Evolutionary conservation across 208 protist genomes (phyloP).

Genomic region (Leishmania tarentolae): DNA sequence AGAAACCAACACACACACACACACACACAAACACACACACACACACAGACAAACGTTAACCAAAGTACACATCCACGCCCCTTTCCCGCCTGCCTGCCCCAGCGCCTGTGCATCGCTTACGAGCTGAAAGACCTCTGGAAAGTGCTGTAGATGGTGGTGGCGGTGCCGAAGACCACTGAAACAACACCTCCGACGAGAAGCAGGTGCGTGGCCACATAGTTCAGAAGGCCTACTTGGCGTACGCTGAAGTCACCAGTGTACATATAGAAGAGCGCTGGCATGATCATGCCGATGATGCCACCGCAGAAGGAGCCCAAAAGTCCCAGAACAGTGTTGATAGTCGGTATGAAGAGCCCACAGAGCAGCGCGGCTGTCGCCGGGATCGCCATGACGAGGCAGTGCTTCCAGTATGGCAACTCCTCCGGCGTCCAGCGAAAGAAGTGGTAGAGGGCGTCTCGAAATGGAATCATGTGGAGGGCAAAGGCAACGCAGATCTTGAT

Average conservation of each 20-base stretch:
- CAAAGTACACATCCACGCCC: background rate
- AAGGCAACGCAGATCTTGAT: constrained; percentile 68
- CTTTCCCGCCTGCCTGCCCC: background rate
- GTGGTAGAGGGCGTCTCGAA: constrained; percentile 58
- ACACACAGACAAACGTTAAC: background rate
- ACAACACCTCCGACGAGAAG: constrained; percentile 49
- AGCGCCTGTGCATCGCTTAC: background rate
- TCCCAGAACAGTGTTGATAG: constrained; percentile 50
- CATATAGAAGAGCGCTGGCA: constrained; percentile 64
- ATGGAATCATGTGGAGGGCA: constrained; percentile 57
- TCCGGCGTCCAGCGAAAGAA: constrained; percentile 30
- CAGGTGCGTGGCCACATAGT: constrained; percentile 53
- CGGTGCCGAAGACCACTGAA: constrained; percentile 43
- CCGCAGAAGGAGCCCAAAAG: constrained; percentile 56
- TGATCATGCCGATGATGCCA: constrained; percentile 62
- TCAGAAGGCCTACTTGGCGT: constrained; percentile 32
- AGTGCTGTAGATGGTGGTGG: constrained; percentile 47
- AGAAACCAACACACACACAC: background rate
- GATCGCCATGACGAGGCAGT: constrained; percentile 33
- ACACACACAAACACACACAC: background rate
- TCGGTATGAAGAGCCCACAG: constrained; percentile 41
- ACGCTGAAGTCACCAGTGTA: constrained; percentile 54
- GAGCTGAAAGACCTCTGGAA: constrained; percentile 38
- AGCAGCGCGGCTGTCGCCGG: constrained; percentile 28
- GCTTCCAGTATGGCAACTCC: constrained; percentile 36